Conservation (phyloP, 441 rosid genomes). For the Mallotus japonicus region DNA sequence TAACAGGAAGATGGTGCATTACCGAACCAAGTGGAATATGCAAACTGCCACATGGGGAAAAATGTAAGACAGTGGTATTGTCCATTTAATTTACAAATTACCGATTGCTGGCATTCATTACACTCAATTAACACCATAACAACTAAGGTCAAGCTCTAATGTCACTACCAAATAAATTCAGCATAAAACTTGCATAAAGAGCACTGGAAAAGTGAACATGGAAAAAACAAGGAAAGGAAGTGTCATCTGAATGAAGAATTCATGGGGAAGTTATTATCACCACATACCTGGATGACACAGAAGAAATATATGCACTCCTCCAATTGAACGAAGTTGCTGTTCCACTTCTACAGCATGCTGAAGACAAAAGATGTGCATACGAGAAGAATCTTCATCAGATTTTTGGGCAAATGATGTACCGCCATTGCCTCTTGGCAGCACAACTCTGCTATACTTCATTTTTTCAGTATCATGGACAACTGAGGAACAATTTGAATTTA, state of each 20-base stretch:
- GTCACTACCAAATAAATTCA: not conserved
- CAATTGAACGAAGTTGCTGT: slow-evolving; percentile 65
- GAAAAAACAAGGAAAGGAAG: not conserved
- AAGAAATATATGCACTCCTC: slow-evolving; percentile 76
- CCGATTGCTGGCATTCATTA: not conserved
- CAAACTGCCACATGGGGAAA: not conserved
- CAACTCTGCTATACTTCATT: slow-evolving; percentile 29
- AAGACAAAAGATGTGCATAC: slow-evolving; percentile 88
- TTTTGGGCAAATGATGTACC: slow-evolving; percentile 39
- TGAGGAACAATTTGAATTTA: slow-evolving; percentile 30
- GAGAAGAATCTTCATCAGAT: slow-evolving; percentile 77
- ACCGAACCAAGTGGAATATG: not conserved
- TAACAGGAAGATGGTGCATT: not conserved
- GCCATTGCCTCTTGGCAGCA: slow-evolving; percentile 23
- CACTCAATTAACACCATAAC: not conserved
- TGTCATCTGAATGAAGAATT: not conserved
- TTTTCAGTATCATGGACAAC: slow-evolving; percentile 32
- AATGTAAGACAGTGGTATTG: not conserved
- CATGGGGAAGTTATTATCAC: not conserved
- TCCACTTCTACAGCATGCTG: slow-evolving; percentile 96
- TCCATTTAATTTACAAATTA: not conserved
- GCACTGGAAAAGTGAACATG: not conserved
- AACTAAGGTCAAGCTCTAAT: not conserved
- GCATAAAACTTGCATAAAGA: not conserved
- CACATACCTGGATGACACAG: slow-evolving; percentile 88